Evolutionary conservation across 805 yeast genomes (phyloP).

Genomic region (Scheffersomyces amazonensis): DNA sequence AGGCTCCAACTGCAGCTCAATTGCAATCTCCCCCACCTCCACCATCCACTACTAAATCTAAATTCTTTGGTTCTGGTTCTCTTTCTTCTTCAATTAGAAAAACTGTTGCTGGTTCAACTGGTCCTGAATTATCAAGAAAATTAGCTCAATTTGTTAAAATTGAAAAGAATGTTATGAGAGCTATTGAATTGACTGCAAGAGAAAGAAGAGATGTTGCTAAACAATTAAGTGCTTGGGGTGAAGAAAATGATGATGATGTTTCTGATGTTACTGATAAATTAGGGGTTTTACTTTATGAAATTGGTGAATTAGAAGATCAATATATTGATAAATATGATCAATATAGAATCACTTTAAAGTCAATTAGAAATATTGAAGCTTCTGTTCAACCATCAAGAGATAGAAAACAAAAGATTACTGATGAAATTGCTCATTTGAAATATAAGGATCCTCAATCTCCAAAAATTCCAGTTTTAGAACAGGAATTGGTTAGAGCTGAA

Average conservation of each 20-base stretch:
- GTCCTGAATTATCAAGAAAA: constrained; percentile 77
- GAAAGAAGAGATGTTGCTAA: constrained; percentile 82
- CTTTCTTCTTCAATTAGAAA: constrained; percentile 61
- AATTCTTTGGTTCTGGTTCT: constrained; percentile 85
- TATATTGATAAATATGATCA: constrained; percentile 84
- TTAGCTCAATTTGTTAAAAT: constrained; percentile 72
- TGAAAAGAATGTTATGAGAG: constrained; percentile 79
- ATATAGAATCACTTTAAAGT: constrained; percentile 77
- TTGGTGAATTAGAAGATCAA: constrained; percentile 85
- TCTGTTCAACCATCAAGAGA: constrained; percentile 88
- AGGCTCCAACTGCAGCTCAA: constrained; percentile 98
- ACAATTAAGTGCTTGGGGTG: constrained; percentile 85
- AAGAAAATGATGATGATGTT: constrained; percentile 81
- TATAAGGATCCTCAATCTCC: constrained; percentile 84
- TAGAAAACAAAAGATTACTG: constrained; percentile 81
- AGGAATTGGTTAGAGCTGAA: constrained; percentile 87
- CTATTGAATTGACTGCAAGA: constrained; percentile 71
- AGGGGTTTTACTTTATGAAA: constrained; percentile 78
- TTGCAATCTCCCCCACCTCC: constrained; percentile 95
- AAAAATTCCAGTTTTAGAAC: constrained; percentile 78
- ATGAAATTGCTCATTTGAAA: constrained; percentile 78
- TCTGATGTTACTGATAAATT: constrained; percentile 84
- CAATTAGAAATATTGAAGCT: constrained; percentile 80
- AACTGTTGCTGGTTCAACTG: constrained; percentile 73
- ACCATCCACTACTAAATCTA: constrained; percentile 82